Percentiles rank a stretch among this genome's conserved stretches.
Evolutionary conservation across 2,329 filamentous ascomycete genomes (phyloP).

Genomic region (Penicillium sp.): DNA sequence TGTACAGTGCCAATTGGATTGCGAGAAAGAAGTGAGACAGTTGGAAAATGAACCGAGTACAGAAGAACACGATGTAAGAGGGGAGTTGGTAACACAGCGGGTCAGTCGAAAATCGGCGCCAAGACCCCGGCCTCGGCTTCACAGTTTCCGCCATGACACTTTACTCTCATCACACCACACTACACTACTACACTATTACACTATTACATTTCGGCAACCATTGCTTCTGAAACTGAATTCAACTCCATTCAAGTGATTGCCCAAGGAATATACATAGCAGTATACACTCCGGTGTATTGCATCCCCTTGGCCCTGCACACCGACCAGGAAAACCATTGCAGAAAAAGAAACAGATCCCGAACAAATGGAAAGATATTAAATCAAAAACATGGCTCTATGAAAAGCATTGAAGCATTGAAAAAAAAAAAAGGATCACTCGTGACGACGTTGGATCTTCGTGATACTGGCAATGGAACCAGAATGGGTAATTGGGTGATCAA

Average conservation of each 20-base stretch:
- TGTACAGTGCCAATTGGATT: not conserved
- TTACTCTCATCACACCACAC: not conserved
- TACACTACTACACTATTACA: not conserved
- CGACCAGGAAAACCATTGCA: not conserved
- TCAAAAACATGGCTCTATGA: constrained; percentile 12
- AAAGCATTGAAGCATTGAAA: not conserved
- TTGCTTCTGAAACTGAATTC: not conserved
- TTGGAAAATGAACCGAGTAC: not conserved
- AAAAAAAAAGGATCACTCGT: not conserved
- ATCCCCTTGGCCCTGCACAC: constrained; percentile 9
- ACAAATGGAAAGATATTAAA: not conserved
- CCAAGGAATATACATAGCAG: constrained; percentile 6
- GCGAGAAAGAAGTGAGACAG: not conserved
- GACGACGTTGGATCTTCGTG: constrained; percentile 16
- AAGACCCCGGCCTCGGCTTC: constrained; percentile 23
- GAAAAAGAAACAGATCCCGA: not conserved
- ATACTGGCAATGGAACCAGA: constrained; percentile 11
- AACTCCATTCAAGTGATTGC: not conserved
- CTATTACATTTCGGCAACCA: too few relatives aligned
- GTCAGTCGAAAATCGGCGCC: constrained; percentile 13
- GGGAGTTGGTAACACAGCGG: not conserved
- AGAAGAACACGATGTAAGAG: not conserved
- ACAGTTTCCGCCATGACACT: not conserved
- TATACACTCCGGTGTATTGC: constrained; percentile 12
- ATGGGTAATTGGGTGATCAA: constrained; percentile 11